A percentile compares a stretch with the other conserved stretches of the same genome.
Evolutionary conservation across 495 filamentous ascomycete species (phyloP).

Genomic region (Aspergillus asperescens): DNA sequence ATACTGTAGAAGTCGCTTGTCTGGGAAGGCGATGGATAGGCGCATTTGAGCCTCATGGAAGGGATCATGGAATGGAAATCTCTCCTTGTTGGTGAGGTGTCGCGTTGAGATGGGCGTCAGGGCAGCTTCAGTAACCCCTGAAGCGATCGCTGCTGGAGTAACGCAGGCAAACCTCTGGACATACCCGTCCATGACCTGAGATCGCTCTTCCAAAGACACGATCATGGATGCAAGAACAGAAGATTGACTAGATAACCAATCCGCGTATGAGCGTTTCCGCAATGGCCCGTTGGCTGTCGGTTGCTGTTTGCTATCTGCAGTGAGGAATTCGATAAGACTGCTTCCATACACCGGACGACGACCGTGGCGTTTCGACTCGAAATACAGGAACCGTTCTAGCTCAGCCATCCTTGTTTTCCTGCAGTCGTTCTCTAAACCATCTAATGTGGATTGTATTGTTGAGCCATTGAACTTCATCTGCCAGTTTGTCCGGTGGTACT

Average conservation of each 20-base stretch:
- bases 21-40: constrained; percentile 91
- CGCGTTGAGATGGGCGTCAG: constrained; percentile 62
- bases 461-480: constrained; percentile 55
- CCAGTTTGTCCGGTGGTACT: constrained; percentile 57
- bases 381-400: constrained; percentile 71
- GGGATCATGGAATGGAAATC: constrained; percentile 63
- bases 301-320: constrained; percentile 50
- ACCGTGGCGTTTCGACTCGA: constrained; percentile 76
- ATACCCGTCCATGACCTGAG: constrained; percentile 62
- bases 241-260: constrained; percentile 70
- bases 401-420: constrained; percentile 70
- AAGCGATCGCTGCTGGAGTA: constrained; percentile 79
- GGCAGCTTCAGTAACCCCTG: constrained; percentile 64
- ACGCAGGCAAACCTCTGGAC: constrained; percentile 86
- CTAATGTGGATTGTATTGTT: constrained; percentile 63
- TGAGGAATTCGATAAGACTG: constrained; percentile 65
- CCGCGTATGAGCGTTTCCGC: constrained; percentile 46
- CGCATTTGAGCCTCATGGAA: constrained; percentile 94
- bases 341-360: constrained; percentile 76
- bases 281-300: constrained; percentile 37
- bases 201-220: constrained; percentile 64
- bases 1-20: constrained; percentile 90
- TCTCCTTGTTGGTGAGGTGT: constrained; percentile 41
- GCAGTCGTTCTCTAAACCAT: constrained; percentile 65
- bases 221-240: constrained; percentile 67